A percentile compares a stretch with the other conserved stretches of the same genome.
phyloP scores from a whole-genome alignment of 345 rosid species.

The Carallia brachiata region DNA sequence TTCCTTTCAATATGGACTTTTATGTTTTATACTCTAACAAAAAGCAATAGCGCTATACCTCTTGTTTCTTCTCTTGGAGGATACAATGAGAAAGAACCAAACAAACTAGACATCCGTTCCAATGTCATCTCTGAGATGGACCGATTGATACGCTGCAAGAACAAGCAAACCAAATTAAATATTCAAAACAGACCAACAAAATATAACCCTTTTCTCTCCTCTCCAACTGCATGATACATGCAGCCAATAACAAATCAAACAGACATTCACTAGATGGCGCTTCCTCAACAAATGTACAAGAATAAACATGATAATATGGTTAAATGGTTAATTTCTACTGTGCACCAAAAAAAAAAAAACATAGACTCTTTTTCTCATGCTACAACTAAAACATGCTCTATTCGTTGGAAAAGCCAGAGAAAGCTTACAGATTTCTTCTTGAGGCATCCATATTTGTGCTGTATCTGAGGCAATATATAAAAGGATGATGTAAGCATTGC shows the following conservation, averaged over 20 bases:
- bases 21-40: too few relatives aligned
- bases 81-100: conserved; percentile 65
- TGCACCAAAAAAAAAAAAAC: too few relatives aligned
- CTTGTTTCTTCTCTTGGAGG: conserved; percentile 51
- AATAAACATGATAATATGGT: neutral
- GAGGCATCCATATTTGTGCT: conserved; percentile 76
- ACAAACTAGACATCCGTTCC: conserved; percentile 66
- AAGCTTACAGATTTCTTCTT: conserved; percentile 67
- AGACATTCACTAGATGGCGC: too few relatives aligned
- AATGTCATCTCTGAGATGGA: conserved; percentile 75
- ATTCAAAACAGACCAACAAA: neutral
- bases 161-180: conserved; percentile 22
- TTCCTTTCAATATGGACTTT: too few relatives aligned
- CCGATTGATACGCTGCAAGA: conserved; percentile 57
- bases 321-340: too few relatives aligned
- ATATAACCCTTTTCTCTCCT: neutral
- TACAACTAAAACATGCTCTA: neutral
- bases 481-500: conserved; percentile 18
- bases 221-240: conserved; percentile 1
- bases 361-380: neutral
- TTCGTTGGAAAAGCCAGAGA: conserved; percentile 4
- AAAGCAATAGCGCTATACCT: conserved; percentile 34
- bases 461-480: conserved; percentile 55
- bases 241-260: neutral
- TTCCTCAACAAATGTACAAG: neutral